A percentile compares a stretch with the other conserved stretches of the same genome.
Conservation (phyloP, 225 moss, liverwort and hornwort genomes). For the Pseudoscleropodium purum region DNA sequence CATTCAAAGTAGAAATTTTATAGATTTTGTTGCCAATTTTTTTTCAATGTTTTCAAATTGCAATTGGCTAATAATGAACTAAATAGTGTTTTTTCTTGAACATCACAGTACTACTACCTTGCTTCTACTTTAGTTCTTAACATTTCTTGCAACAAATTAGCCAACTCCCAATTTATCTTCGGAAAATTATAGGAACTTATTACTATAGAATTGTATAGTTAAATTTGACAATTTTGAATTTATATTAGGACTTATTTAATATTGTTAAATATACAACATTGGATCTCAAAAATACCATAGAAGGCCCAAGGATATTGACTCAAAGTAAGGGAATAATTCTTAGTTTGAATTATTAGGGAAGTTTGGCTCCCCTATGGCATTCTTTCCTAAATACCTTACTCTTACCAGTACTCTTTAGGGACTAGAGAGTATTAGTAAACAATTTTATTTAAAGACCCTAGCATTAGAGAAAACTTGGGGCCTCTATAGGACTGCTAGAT, state of each 20-base stretch:
- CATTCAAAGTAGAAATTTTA: too few species aligned
- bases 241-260: background rate
- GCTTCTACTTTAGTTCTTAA: too few species aligned
- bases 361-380: fast-evolving
- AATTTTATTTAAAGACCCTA: background rate
- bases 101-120: too few species aligned
- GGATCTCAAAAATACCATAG: too few species aligned
- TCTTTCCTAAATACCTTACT: background rate
- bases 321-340: background rate
- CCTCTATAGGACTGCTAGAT: too few species aligned
- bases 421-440: background rate
- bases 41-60: fast-evolving
- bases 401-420: background rate
- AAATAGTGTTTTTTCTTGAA: fast-evolving
- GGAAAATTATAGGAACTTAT: background rate
- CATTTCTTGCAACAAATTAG: too few species aligned
- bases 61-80: too few species aligned
- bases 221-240: background rate
- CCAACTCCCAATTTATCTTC: too few species aligned
- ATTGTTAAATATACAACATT: fast-evolving
- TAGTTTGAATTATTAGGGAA: background rate
- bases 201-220: background rate
- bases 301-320: background rate
- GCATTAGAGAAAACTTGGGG: too few species aligned
- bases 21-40: too few species aligned